Evolutionary conservation across 306 rosid genomes (phyloP).

Genomic region (Coriaria nepalensis): DNA sequence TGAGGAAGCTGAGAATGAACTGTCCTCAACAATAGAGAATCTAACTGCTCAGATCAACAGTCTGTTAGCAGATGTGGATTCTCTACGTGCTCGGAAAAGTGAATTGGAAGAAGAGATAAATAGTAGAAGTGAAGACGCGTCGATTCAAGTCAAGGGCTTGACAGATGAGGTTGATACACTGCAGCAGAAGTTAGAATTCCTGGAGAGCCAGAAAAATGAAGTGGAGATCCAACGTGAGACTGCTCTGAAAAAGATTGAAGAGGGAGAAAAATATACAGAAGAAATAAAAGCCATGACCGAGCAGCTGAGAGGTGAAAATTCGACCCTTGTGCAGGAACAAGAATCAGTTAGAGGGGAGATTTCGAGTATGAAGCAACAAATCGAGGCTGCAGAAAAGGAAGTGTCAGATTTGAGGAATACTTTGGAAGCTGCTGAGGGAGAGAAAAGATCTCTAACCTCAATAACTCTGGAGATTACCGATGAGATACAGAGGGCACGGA

Average conservation of each 20-base stretch:
- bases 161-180: too few relatives aligned
- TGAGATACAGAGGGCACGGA: constrained; percentile 42
- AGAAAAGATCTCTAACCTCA: constrained; percentile 41
- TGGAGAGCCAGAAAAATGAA: constrained; percentile 27
- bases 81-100: too few relatives aligned
- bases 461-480: constrained; percentile 35
- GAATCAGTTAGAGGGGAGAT: constrained; percentile 32
- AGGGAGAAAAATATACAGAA: constrained; percentile 35
- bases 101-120: too few relatives aligned
- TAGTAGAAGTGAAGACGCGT: too few relatives aligned
- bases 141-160: too few relatives aligned
- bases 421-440: constrained; percentile 42
- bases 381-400: constrained; percentile 41
- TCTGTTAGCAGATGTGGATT: too few relatives aligned
- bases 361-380: constrained; percentile 36
- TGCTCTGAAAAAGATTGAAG: constrained; percentile 35
- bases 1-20: too few relatives aligned
- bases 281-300: constrained; percentile 29
- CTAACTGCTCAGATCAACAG: too few relatives aligned
- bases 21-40: too few relatives aligned
- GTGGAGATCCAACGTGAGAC: constrained; percentile 34
- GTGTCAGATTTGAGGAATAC: constrained; percentile 25
- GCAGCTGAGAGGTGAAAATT: constrained; percentile 48
- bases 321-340: constrained; percentile 33
- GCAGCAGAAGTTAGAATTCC: constrained; percentile 10